Base-by-base conservation (phyloP, 768 basidiomycete genomes). In the Royoungia palumana region DNA sequence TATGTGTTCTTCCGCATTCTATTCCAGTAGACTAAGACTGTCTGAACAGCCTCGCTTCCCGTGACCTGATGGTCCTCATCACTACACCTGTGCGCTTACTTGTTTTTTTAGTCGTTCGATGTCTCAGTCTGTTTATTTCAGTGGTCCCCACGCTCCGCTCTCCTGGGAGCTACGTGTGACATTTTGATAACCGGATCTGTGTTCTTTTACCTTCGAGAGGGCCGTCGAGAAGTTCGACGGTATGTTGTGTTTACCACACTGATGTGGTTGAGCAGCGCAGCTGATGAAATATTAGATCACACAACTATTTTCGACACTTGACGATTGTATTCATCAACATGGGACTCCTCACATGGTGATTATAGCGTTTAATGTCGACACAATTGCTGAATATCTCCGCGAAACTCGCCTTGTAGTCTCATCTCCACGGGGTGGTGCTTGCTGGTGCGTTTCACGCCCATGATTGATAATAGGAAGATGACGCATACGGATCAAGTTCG, bases 91-190 rank as follows among this genome's bases (percentile, higher is more conserved):
- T 46, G 11, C 13, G 44, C 20, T 16, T 12, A 7, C 14, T 6
- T 30, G n/a, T 37, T 17, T 28, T 12, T 28, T 12, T 12, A 28
- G 1, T 5, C 19, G 8, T n/a, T 21, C 5, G 1, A 21, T 28
- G 2, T 3, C 22, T 8, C n/a, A 8, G 44, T 43, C 3, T 11
- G 35, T 13, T 32, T 32, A 32, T 11, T 13, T 21, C 32, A 56
- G 55, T 56, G 55, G 55, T 56, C 54, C 3, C 54, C 49, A 22
- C 44, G 54, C 22, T 53, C 56, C 0, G 91, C 58, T 3, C 24
- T 41, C 20, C 16, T 57, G 8, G 44, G 47, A 9, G 59, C 41
- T 7, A 35, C 42, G 10, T 48, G 55, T 37, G 58, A 60, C 27
- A 1, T 51, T 19, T 8, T 60, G 24, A 60, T 60, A 16, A 58